Evolutionary conservation across 805 yeast genomes (phyloP), one percentile per base, ranked within the genome.

Genomic region (Ogataea naganishii): DNA sequence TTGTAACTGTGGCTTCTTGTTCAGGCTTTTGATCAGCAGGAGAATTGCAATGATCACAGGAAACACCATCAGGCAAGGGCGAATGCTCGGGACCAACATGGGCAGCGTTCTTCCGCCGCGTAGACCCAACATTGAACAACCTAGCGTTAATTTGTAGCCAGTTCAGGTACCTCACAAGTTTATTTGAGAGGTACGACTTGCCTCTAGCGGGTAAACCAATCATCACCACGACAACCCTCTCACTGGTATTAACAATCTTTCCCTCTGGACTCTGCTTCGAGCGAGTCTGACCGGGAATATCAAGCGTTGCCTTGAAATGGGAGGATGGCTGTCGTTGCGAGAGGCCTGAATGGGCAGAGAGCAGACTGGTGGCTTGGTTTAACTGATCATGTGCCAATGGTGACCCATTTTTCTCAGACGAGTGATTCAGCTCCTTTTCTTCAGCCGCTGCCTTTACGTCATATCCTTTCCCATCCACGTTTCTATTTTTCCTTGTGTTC

Each of bases 181-280:
- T 89, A 55, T 86, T 89, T 30, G 96, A 85, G 38, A 89, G 75
- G 51, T 88, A 92, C 2, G 94, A 81, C 53, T 89, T 89, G 3
- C 98, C 98, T 32, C 96, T 65, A 0, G 96, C 96, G 0, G 97
- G 97, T 10, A 80, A 54, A 0, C 98, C 98, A 11, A 89, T 96
- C 97, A 89, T 89, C 13, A 92, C 94, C 35, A 89, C 84, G 11
- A 89, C 94, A 31, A 89, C 66, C 48, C 85, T 81, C 10, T 85
- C 96, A 30, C 60, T 41, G 44, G 69, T 62, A 12, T 43, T 41
- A 1, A 75, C 73, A 20, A 74, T 72, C 19, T 63, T 60, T 4
- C 84, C 84, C 49, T 83, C 89, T 1, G 94, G 92, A 0, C 86
- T 74, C 3, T 72, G 71, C 37, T 81, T 75, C 1, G 88, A 77